phyloP scores from a whole-genome alignment of 148 eudicot species.

The Euryodendron excelsum region DNA sequence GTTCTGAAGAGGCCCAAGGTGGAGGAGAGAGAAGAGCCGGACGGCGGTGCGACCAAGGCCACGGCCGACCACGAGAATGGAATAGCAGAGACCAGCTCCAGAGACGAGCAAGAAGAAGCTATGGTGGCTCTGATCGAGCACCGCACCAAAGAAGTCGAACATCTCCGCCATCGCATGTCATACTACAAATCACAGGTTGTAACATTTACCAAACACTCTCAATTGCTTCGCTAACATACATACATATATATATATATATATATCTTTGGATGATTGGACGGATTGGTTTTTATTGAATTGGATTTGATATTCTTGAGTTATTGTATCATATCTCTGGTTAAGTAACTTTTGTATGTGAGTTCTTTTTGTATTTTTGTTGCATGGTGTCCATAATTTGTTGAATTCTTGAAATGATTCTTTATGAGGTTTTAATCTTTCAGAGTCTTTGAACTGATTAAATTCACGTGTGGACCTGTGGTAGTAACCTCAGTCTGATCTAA shows the following conservation, averaged over 20 bases:
- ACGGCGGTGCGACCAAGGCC: not conserved
- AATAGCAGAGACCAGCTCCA: constrained; percentile 5
- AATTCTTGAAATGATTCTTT: not conserved
- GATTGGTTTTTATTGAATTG: not conserved
- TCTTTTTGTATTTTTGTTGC: not conserved
- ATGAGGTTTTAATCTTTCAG: not conserved
- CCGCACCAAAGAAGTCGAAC: constrained; percentile 73
- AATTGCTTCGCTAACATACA: not conserved
- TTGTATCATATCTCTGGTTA: not conserved
- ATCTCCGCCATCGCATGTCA: constrained; percentile 54
- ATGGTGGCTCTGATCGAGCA: constrained; percentile 74
- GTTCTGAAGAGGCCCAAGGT: constrained; percentile 26
- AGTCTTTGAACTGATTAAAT: not conserved
- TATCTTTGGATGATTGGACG: not conserved
- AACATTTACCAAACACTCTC: not conserved
- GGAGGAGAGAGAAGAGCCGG: constrained; percentile 17
- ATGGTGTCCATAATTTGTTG: not conserved
- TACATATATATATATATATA: no score
- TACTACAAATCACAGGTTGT: constrained; percentile 38
- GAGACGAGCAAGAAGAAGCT: constrained; percentile 63
- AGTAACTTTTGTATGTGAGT: not conserved
- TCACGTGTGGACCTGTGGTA: not conserved
- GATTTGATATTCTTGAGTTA: not conserved
- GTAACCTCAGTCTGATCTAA: not conserved
- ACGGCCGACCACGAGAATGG: not conserved